Base-by-base conservation (phyloP, 2,329 filamentous ascomycete genomes). In the Phialophora chinensis region DNA sequence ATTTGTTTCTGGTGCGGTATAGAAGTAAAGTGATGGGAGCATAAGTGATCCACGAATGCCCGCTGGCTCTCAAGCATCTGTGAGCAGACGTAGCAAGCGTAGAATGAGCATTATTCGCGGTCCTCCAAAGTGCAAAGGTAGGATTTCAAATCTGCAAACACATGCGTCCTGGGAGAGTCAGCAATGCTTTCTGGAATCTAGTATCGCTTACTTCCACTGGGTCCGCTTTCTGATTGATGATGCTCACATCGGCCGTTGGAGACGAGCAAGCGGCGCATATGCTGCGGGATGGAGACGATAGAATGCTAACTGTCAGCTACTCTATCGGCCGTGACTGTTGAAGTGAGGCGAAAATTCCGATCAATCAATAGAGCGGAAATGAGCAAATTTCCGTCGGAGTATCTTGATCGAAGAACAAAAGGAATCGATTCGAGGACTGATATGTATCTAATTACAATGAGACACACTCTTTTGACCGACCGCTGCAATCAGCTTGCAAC, bases 371-470 rank as follows among this genome's bases (percentile, higher is more conserved):
- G 29, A 17, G 6, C 12, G 27, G 29, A 38, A 53, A 57, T 8
- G 33, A 17, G 11, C n/a, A 10, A 23, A 50, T 50, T 23, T 50
- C 20, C 7, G 47, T 27, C 12, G 7, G 53, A 17, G 7, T 11
- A 31, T 14, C 11, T 17, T 55, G 53, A 55, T 27, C 47, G n/a
- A 62, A 66, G 60, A 62, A 66, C 64, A 66, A 66, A 69, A 35
- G 64, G 60, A 70, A 70, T 71, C 59, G 68, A 70, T 70, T 71
- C 53, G 69, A 69, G 65, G 67, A 68, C 66, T 67, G 64, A 62
- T 65, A 63, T 69, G 68, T 72, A 67, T 70, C 70, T 72, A 72
- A 66, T 64, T 72, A 72, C 70, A 72, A 65, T 59, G 63, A 62
- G 66, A 68, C 70, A 63, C 60, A 63, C 29, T 59, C 42, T 44